Percentiles rank a stretch among this genome's conserved stretches.
These are phyloP conservation scores for Dicorynia guianensis DNA, from an alignment of 306 rosid genomes.

Conservation along the genomic window DNA sequence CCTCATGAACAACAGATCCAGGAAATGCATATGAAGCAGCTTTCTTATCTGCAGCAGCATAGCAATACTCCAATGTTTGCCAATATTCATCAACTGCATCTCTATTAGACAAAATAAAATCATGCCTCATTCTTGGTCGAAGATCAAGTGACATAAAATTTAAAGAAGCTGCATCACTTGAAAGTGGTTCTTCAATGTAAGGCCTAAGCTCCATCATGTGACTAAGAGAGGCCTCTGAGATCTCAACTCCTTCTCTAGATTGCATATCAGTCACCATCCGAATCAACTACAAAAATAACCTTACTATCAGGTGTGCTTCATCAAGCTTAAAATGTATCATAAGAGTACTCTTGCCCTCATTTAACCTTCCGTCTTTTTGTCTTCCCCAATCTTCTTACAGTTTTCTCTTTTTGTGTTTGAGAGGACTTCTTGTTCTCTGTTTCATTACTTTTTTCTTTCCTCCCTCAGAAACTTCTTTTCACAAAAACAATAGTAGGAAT, in stretches of 20 bases:
- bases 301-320: conserved; percentile 38
- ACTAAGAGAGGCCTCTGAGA: conserved; percentile 49
- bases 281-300: conserved; percentile 72
- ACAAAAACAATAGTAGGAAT: not conserved
- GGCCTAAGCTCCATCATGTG: conserved; percentile 90
- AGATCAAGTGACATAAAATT: conserved; percentile 67
- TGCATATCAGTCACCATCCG: conserved; percentile 60
- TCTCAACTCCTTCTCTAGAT: conserved; percentile 53
- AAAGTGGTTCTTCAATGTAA: conserved; percentile 88
- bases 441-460: not conserved
- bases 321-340: not conserved
- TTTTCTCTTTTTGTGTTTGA: not conserved
- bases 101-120: conserved; percentile 77
- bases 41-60: conserved; percentile 79
- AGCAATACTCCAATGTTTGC: conserved; percentile 88
- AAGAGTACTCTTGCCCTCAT: conserved; percentile 21
- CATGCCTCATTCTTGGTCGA: conserved; percentile 97
- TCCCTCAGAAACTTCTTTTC: conserved; percentile 16
- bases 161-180: conserved; percentile 69
- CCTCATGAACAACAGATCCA: conserved; percentile 91
- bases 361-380: conserved; percentile 2
- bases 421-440: not conserved
- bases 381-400: not conserved
- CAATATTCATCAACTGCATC: conserved; percentile 90
- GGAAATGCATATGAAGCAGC: conserved; percentile 92